Evolutionary conservation across 345 rosid genomes (phyloP).

Genomic region (Abelmoschus esculentus): DNA sequence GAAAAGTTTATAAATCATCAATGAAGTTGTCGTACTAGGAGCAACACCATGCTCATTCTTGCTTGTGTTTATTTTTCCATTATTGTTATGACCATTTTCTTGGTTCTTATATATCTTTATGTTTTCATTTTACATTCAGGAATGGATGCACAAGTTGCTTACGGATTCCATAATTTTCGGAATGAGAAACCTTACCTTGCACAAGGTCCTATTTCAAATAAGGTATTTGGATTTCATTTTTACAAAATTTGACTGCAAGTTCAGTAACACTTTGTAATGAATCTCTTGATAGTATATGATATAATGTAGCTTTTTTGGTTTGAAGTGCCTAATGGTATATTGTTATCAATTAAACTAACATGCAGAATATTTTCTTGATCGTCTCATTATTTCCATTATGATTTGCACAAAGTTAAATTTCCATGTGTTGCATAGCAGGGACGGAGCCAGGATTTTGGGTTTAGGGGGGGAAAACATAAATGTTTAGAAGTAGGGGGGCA

Average conservation of each 20-base stretch:
- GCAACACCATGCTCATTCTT: not conserved
- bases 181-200: constrained; percentile 95
- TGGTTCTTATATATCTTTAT: constrained; percentile 10
- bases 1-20: no score
- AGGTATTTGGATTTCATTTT: constrained; percentile 37
- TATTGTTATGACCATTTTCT: not conserved
- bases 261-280: not conserved
- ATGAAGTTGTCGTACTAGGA: no score
- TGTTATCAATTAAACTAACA: no score
- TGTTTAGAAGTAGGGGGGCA: no score
- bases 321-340: no score
- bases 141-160: constrained; percentile 99
- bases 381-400: no score
- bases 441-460: no score
- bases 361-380: no score
- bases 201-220: constrained; percentile 85
- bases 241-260: not conserved
- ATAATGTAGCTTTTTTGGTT: not conserved
- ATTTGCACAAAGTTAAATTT: no score
- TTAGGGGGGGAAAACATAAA: no score
- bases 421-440: no score
- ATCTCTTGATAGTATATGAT: not conserved
- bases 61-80: not conserved
- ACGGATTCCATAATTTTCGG: constrained; percentile 91
- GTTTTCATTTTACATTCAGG: constrained; percentile 32